Conservation (phyloP, 2,329 filamentous ascomycete species). For the Aspergillus versicolor region DNA sequence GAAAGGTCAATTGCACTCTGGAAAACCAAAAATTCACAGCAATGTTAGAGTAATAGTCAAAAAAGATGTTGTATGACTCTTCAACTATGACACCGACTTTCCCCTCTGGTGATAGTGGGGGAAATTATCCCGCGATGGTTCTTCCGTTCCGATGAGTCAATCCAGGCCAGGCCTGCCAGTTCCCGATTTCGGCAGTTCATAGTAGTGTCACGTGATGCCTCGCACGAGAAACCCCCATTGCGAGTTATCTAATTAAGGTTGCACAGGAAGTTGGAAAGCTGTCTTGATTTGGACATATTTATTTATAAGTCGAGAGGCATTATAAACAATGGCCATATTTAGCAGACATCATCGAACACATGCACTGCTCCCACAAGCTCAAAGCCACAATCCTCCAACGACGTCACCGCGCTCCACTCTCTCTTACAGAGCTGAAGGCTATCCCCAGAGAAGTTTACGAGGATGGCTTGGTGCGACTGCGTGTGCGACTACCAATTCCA, state of each 20-base stretch:
- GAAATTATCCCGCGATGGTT: slow-evolving; percentile 18
- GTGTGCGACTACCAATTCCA: slow-evolving; percentile 40
- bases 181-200: slow-evolving; percentile 20
- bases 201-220: background rate
- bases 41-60: slow-evolving; percentile 9
- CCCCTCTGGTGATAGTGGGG: slow-evolving; percentile 31
- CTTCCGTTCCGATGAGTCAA: slow-evolving; percentile 34
- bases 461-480: slow-evolving; percentile 37
- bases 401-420: background rate
- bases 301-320: background rate
- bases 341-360: background rate
- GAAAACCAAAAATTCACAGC: background rate
- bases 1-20: too few species aligned
- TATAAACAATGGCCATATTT: background rate
- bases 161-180: background rate
- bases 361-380: background rate
- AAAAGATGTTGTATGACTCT: slow-evolving; percentile 14
- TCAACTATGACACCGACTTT: slow-evolving; percentile 29
- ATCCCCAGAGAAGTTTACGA: slow-evolving; percentile 3
- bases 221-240: background rate
- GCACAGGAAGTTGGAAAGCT: background rate
- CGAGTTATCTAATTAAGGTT: background rate
- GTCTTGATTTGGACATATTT: background rate
- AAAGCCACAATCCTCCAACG: background rate
- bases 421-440: background rate